Base-by-base conservation (phyloP, 192 early-diverging fungal species). In the Backusella circina region DNA sequence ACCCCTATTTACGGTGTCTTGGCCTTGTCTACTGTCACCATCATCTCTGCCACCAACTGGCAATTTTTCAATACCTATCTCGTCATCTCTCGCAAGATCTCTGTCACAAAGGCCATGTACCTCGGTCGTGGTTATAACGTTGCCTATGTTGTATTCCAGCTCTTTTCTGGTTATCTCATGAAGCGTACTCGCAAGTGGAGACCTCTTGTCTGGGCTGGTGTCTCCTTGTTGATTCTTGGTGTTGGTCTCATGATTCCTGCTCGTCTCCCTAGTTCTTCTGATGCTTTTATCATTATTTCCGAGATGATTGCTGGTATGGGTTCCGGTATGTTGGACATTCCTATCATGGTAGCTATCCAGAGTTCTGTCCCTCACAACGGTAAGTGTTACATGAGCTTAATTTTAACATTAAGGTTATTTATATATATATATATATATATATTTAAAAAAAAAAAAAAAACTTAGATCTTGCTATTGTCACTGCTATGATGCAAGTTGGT, bases 221-320 rank as follows among this genome's bases (percentile, higher is more conserved):
- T 75, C 33, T 26, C 38, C 28, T 26, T 79, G 26, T 32, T 57
- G 26, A 47, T 79, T 47, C 50, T 79, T 31, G 78, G 78, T 67
- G 47, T 79, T 71, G 78, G 73, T 33, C 36, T 79, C 16, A 79
- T 79, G 78, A 79, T 79, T 67, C 78, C 74, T 33, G 74, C 78
- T 51, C 78, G 78, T 54, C 69, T 71, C 16, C 73, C 78, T 21
- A 32, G 1, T n/a, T 57, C 73, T 0, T 75, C 78, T 28, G 57
- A 75, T 38, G 78, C 70, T 18, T 75, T 75, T 32, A 37, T 75
- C 32, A 61, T 79, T n/a, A 47, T 74, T 64, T 74, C 73, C 6
- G 73, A 79, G 67, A 28, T 35, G 4, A 64, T 79, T 66, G 68
- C 39, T 32, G 78, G 78, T 57, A 38, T 75, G 0, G 78, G 78